phyloP scores from a whole-genome alignment of 2,329 filamentous ascomycete genomes.

The Alternaria brassicicola region DNA sequence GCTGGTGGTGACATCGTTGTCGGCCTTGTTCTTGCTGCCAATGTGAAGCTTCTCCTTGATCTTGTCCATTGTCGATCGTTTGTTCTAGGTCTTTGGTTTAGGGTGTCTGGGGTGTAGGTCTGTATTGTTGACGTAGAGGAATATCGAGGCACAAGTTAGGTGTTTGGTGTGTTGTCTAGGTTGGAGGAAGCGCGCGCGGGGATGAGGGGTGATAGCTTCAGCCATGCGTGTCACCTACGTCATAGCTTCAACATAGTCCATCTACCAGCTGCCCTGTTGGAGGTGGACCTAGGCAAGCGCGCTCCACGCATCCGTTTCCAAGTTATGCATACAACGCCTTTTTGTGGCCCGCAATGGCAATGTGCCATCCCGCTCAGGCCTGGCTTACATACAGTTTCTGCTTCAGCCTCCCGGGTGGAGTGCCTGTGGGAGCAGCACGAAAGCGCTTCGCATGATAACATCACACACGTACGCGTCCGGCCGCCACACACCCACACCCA shows the following conservation, averaged over 20 bases:
- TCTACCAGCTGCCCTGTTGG: conserved; percentile 16
- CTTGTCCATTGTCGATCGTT: conserved; percentile 37
- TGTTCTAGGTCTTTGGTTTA: not conserved
- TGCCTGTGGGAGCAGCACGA: not conserved
- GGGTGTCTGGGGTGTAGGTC: not conserved
- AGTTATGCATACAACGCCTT: conserved; percentile 1
- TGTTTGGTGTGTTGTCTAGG: conserved; percentile 11
- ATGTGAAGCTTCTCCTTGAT: conserved; percentile 48
- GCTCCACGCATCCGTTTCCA: conserved; percentile 7
- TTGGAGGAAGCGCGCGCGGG: conserved; percentile 11
- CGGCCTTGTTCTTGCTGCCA: conserved; percentile 38
- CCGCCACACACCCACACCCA: not conserved
- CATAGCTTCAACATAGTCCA: conserved; percentile 16
- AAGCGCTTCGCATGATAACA: not conserved
- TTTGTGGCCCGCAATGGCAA: not conserved
- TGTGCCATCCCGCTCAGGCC: not conserved
- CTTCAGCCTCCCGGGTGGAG: conserved; percentile 1
- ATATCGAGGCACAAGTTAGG: conserved; percentile 1
- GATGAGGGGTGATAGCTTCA: conserved; percentile 19
- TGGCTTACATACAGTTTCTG: not conserved
- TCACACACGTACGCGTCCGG: not conserved
- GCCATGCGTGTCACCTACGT: conserved; percentile 25
- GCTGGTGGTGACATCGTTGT: conserved; percentile 24
- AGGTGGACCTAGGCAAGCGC: conserved; percentile 12
- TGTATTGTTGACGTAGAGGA: not conserved